A percentile compares a stretch with the other conserved stretches of the same genome.
phyloP scores from a whole-genome alignment of 495 filamentous ascomycete genomes.

The Thermochaetoides thermophila region DNA sequence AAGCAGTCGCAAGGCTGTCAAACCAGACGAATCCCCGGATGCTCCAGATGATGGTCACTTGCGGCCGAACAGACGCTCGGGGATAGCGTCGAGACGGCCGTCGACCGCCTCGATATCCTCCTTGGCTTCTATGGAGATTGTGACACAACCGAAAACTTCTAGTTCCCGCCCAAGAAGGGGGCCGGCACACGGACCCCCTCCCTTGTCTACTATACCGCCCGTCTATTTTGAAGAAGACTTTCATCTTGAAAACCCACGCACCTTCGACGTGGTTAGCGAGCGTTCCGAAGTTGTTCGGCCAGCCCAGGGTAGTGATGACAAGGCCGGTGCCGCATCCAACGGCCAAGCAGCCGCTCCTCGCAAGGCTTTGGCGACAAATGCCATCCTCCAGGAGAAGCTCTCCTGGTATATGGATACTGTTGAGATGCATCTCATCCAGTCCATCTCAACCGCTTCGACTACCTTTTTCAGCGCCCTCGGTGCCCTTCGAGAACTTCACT shows the following conservation, averaged over 20 bases:
- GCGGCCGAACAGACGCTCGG: conserved; percentile 26
- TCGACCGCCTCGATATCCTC: conserved; percentile 33
- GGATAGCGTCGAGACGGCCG: conserved; percentile 26
- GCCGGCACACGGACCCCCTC: conserved; percentile 51
- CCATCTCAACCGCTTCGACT: conserved; percentile 84
- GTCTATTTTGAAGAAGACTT: conserved; percentile 96
- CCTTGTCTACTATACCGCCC: conserved; percentile 76
- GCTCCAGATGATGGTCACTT: conserved; percentile 31
- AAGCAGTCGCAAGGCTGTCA: conserved; percentile 28
- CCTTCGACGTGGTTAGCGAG: conserved; percentile 94
- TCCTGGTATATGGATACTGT: conserved; percentile 99
- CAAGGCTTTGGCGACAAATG: conserved; percentile 89
- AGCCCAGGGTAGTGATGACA: conserved; percentile 35
- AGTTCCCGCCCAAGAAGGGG: conserved; percentile 38
- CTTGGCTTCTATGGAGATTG: conserved; percentile 36
- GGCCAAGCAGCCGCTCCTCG: conserved; percentile 50
- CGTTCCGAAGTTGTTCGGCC: conserved; percentile 80
- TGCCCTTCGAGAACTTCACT: conserved; percentile 76
- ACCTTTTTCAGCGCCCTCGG: conserved; percentile 95
- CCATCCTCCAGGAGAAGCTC: conserved; percentile 96
- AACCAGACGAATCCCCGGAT: conserved; percentile 35
- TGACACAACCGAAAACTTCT: conserved; percentile 30
- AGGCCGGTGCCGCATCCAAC: conserved; percentile 39
- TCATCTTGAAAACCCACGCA: conserved; percentile 88
- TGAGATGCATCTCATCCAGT: conserved; percentile 91